A percentile compares a stretch with the other conserved stretches of the same genome.
phyloP scores from a whole-genome alignment of 2,329 filamentous ascomycete species.

The Alternaria postmessia region DNA sequence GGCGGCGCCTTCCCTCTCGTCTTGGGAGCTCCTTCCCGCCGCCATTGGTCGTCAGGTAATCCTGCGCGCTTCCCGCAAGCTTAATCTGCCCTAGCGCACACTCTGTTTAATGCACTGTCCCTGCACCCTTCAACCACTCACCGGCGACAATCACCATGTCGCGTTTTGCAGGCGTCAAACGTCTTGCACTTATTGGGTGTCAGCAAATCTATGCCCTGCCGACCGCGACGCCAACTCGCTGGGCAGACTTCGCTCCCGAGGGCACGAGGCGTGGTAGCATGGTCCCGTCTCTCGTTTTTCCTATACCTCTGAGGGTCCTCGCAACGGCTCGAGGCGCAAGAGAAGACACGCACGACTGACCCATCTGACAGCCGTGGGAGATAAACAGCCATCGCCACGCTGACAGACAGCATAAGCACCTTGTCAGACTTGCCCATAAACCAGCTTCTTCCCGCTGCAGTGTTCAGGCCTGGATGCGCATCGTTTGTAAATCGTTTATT shows the following conservation, averaged over 20 bases:
- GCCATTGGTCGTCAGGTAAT: constrained; percentile 26
- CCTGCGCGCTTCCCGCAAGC: constrained; percentile 32
- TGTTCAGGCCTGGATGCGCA: constrained; percentile 42
- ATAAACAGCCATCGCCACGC: constrained; percentile 16
- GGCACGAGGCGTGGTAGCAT: constrained; percentile 28
- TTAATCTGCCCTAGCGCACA: constrained; percentile 30
- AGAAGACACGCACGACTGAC: constrained; percentile 26
- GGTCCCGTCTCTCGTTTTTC: constrained; percentile 21
- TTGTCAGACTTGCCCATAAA: constrained; percentile 37
- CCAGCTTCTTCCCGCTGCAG: constrained; percentile 37
- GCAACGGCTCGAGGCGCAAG: constrained; percentile 23
- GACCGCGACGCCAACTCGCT: constrained; percentile 26
- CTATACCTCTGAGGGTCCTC: constrained; percentile 15
- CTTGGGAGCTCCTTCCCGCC: constrained; percentile 22
- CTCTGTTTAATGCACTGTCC: constrained; percentile 31
- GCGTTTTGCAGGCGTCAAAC: constrained; percentile 44
- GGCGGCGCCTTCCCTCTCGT: constrained; percentile 30
- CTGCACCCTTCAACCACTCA: constrained; percentile 37
- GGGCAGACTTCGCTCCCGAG: constrained; percentile 27
- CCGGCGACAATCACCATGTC: constrained; percentile 30
- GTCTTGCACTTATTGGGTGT: constrained; percentile 37
- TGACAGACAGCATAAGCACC: constrained; percentile 36
- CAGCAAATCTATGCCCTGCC: constrained; percentile 25
- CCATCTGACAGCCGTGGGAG: constrained; percentile 19
- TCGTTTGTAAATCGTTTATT: constrained; percentile 42